Base-by-base conservation (phyloP, 2,329 filamentous ascomycete genomes). In the Aspergillus floridensis region DNA sequence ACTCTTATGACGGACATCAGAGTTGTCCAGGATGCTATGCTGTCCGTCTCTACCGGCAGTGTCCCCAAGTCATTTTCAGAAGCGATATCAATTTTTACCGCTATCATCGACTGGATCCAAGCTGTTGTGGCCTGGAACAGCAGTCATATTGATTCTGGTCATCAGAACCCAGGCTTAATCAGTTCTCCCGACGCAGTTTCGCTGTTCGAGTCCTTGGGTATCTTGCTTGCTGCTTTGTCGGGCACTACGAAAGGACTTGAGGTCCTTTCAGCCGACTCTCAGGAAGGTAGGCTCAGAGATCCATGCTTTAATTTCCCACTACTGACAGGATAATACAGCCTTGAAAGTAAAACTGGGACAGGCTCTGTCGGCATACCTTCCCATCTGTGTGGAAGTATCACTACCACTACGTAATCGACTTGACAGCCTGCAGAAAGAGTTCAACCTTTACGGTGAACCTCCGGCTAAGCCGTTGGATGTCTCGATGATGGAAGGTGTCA, bases 1-100 rank as follows among this genome's bases (percentile, higher is more conserved):
- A 78, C 75, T 0, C 63, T 79, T 2, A 77, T 78, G 75, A 77
- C 74, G 0, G 76, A 78, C 65, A 77, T 75, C 46, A 71, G 73
- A 50, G 70, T 78, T 58, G 71, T 78, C 35, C 76, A 78, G 57
- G 75, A 78, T 69, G 66, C 72, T 22, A 76, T 77, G 68, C 68
- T 76, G 32, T 70, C 73, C 10, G 65, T 78, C 26, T 76, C 76
- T 2, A 70, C 74, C 6, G 74, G 75, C 1, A 61, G 59, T 38
- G 64, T 71, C 4, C 72, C 74, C 3, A 70, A 69, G 53, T 68
- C 68, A 14, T 58, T 64, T 11, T 32, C 66, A 1, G 75, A 77
- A 53, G 70, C 70, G 3, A 66, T 69, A 12, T 66, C 69, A 24
- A 72, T 73, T 2, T 75, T 76, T 53, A 64, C 66, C 49, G 69